These are phyloP conservation scores for Chytriomyces confervae DNA, from an alignment of 192 early-diverging fungal genomes.

Conservation along the genomic window DNA sequence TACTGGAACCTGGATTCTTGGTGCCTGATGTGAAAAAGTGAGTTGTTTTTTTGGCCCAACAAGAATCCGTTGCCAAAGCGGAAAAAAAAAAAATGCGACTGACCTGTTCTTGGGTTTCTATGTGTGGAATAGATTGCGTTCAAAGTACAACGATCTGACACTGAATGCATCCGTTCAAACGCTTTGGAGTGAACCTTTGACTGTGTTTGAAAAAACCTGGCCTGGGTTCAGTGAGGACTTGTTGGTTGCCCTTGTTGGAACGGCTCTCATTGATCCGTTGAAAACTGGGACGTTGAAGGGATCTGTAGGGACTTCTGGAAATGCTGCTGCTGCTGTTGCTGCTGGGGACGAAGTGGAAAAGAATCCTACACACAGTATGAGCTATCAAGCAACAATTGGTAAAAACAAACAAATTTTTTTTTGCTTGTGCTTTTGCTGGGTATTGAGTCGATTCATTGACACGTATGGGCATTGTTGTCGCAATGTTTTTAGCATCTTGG, in stretches of 20 bases:
- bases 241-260: slow-evolving; percentile 39
- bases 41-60: too few species aligned
- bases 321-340: background rate
- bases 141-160: slow-evolving; percentile 22
- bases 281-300: background rate
- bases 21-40: slow-evolving; percentile 41
- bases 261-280: slow-evolving; percentile 7
- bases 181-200: slow-evolving; percentile 38
- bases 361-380: background rate
- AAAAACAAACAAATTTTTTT: background rate
- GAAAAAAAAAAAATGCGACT: slow-evolving; percentile 11
- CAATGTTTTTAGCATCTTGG: slow-evolving; percentile 31
- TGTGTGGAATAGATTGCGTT: slow-evolving; percentile 8
- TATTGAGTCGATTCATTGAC: too few species aligned
- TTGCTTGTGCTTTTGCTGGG: background rate
- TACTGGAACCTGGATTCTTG: slow-evolving; percentile 44
- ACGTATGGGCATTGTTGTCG: background rate
- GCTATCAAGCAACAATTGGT: slow-evolving; percentile 24
- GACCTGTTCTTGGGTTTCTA: background rate
- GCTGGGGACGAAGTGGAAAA: background rate
- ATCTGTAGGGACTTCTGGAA: background rate
- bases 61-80: background rate
- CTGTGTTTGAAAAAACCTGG: slow-evolving; percentile 47
- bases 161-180: slow-evolving; percentile 14
- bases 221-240: slow-evolving; percentile 49